These are phyloP conservation scores for Tagetes erecta DNA, from an alignment of 129 eudicot species.

Conservation along the genomic window DNA sequence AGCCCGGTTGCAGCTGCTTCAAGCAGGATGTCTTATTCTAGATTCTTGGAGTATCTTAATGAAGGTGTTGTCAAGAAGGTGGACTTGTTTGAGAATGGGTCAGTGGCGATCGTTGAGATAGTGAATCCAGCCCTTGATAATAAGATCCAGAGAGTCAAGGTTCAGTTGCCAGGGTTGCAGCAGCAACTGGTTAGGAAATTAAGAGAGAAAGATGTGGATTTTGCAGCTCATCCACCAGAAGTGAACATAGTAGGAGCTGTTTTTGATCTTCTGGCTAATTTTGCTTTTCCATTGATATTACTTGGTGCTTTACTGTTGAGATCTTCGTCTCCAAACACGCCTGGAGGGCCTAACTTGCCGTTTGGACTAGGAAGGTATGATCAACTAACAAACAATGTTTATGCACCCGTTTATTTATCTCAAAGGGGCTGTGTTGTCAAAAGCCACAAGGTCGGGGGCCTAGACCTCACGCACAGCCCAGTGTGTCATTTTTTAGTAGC, in stretches of 20 bases:
- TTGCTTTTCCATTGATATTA: constrained; percentile 66
- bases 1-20: constrained; percentile 51
- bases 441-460: too few species aligned
- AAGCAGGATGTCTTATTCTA: constrained; percentile 69
- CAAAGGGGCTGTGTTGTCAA: neutral
- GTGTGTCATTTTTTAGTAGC: too few species aligned
- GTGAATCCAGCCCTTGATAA: constrained; percentile 49
- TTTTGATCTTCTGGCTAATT: constrained; percentile 63
- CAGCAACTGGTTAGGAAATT: constrained; percentile 52
- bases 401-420: neutral
- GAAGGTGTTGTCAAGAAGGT: constrained; percentile 71
- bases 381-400: neutral
- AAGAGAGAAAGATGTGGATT: constrained; percentile 65
- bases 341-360: constrained; percentile 75
- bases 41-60: constrained; percentile 70
- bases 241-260: constrained; percentile 34
- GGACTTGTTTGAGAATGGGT: constrained; percentile 68
- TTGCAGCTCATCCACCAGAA: constrained; percentile 69
- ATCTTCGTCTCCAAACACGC: constrained; percentile 48
- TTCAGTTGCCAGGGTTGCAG: constrained; percentile 79
- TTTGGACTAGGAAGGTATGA: constrained; percentile 79
- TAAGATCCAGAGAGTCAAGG: constrained; percentile 65
- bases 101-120: constrained; percentile 65
- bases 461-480: too few species aligned
- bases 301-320: constrained; percentile 58